These are phyloP conservation scores for Gnomoniopsis sp. DNA, from an alignment of 2,329 filamentous ascomycete genomes.

Conservation along the genomic window DNA sequence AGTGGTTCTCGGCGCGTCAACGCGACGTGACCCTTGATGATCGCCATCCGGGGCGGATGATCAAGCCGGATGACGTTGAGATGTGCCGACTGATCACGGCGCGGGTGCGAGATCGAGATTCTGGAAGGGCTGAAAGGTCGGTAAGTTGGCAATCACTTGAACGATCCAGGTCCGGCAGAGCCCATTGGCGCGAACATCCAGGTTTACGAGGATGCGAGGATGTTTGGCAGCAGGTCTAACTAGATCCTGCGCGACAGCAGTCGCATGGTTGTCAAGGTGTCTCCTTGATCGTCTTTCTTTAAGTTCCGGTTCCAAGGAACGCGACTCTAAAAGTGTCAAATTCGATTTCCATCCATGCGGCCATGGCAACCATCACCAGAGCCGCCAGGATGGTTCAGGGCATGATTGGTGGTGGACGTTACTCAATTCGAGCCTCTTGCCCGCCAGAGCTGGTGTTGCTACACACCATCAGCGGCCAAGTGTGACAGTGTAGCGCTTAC, in stretches of 20 bases:
- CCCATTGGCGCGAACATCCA: background rate
- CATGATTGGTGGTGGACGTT: background rate
- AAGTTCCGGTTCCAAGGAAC: background rate
- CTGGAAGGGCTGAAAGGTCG: background rate
- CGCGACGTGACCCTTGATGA: slow-evolving; percentile 12
- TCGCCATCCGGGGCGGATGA: slow-evolving; percentile 6
- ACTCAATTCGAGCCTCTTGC: no score
- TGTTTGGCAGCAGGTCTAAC: background rate
- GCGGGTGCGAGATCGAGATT: slow-evolving; percentile 9
- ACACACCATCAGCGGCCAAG: background rate
- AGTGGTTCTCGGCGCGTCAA: slow-evolving; percentile 11
- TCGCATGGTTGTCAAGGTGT: background rate
- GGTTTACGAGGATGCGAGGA: background rate
- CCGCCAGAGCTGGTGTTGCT: background rate
- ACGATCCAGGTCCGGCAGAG: background rate
- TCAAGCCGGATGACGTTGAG: slow-evolving; percentile 13
- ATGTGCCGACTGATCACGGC: slow-evolving; percentile 13
- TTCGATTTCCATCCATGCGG: background rate
- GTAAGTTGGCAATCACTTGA: background rate
- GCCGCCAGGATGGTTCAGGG: background rate
- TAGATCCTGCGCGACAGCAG: background rate
- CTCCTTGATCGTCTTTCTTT: background rate
- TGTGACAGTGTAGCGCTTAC: background rate
- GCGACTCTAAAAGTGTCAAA: background rate
- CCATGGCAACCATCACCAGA: background rate